A percentile compares a stretch with the other conserved stretches of the same genome.
Conservation (phyloP, 768 basidiomycete species). For the Cystobasidium onofrii region DNA sequence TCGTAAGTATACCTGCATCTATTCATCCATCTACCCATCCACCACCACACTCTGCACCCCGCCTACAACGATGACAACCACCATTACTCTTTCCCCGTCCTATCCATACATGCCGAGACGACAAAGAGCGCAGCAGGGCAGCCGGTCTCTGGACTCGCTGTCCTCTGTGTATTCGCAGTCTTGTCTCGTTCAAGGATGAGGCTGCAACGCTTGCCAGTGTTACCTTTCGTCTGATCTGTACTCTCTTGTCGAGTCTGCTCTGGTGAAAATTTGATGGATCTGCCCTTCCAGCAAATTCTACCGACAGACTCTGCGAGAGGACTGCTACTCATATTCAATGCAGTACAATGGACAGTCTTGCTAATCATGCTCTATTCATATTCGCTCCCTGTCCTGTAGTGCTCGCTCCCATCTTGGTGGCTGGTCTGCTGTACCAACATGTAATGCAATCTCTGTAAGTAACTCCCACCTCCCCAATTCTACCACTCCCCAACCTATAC, state of each 20-base stretch:
- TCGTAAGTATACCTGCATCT: neutral
- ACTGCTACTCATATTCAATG: neutral
- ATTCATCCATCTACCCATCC: neutral
- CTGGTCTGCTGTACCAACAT: neutral
- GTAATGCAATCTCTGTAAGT: neutral
- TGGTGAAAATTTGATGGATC: neutral
- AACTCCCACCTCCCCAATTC: neutral
- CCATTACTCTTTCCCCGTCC: conserved; percentile 34
- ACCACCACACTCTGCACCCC: no score
- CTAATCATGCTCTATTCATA: neutral
- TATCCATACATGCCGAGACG: conserved; percentile 32
- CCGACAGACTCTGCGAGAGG: neutral
- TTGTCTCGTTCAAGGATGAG: conserved; percentile 7
- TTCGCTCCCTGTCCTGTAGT: neutral
- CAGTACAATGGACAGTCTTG: neutral
- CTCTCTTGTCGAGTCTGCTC: no score
- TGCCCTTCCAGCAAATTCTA: neutral
- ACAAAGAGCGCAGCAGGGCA: conserved; percentile 20
- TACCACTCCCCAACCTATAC: neutral
- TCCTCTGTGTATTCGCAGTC: neutral
- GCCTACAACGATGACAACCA: conserved; percentile 30
- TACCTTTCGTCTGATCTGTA: conserved; percentile 29
- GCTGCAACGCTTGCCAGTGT: conserved; percentile 31
- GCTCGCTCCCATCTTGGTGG: neutral
- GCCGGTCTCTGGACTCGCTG: neutral